A percentile compares a stretch with the other conserved stretches of the same genome.
These are phyloP conservation scores for Aspergillus sp. DNA, from an alignment of 2,329 filamentous ascomycete species.

Conservation along the genomic window DNA sequence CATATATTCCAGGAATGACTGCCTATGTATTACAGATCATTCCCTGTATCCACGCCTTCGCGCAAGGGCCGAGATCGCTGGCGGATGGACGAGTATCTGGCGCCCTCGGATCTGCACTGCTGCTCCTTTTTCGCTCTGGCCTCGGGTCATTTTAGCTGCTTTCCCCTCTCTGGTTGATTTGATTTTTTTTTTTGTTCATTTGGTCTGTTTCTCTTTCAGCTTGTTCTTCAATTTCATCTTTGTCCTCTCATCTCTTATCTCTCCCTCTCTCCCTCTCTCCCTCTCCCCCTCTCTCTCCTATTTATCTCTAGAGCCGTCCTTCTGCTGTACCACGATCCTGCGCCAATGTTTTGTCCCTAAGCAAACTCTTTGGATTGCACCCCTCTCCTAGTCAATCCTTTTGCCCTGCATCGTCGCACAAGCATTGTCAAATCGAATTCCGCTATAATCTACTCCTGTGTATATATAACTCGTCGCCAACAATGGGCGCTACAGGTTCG, in stretches of 20 bases:
- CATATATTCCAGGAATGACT: background rate
- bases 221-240: conserved; percentile 1
- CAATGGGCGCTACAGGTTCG: conserved; percentile 12
- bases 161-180: too few relatives aligned
- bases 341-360: background rate
- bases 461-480: background rate
- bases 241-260: background rate
- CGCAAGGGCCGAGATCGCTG: background rate
- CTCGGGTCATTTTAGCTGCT: too few relatives aligned
- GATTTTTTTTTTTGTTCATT: too few relatives aligned
- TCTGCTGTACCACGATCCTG: background rate
- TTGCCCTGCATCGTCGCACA: background rate
- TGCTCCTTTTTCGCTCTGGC: too few relatives aligned
- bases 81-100: background rate
- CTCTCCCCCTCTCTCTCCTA: too few relatives aligned
- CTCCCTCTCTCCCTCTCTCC: background rate
- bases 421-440: background rate
- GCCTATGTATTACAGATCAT: background rate
- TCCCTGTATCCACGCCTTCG: background rate
- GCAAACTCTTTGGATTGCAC: too few relatives aligned
- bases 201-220: background rate
- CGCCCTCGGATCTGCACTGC: too few relatives aligned
- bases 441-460: background rate
- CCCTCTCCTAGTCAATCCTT: background rate
- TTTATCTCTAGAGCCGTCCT: background rate